Evolutionary conservation across 2,329 filamentous ascomycete species (phyloP).

Genomic region (Calonectria ilicicola): DNA sequence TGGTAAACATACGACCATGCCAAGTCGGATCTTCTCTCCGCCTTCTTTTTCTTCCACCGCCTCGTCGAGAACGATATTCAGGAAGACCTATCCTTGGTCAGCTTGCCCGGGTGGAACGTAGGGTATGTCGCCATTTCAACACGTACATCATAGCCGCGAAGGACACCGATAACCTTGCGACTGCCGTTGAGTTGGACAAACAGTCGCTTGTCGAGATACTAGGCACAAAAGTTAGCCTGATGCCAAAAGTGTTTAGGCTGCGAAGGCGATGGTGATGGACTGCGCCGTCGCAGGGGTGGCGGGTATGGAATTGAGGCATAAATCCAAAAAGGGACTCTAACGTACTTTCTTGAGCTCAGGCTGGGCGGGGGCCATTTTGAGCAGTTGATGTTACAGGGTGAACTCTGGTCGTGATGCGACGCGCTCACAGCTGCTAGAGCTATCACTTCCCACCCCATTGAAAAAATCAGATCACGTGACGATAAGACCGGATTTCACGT

Average conservation of each 20-base stretch:
- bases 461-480: slow-evolving; percentile 57
- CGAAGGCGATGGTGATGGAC: background rate
- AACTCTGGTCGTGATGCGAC: slow-evolving; percentile 41
- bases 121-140: background rate
- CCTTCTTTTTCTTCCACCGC: slow-evolving; percentile 94
- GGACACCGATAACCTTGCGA: slow-evolving; percentile 93
- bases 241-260: background rate
- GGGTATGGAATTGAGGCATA: background rate
- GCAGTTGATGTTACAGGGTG: slow-evolving; percentile 41
- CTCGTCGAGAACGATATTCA: slow-evolving; percentile 98
- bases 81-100: slow-evolving; percentile 77
- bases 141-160: slow-evolving; percentile 95
- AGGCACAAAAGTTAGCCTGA: slow-evolving; percentile 42
- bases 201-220: slow-evolving; percentile 99
- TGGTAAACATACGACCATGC: slow-evolving; percentile 82
- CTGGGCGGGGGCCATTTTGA: slow-evolving; percentile 96
- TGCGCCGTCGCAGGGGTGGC: background rate
- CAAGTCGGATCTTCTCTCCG: slow-evolving; percentile 89
- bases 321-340: background rate
- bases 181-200: slow-evolving; percentile 98
- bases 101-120: background rate
- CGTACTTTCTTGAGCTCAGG: slow-evolving; percentile 97
- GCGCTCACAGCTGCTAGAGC: slow-evolving; percentile 43
- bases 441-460: slow-evolving; percentile 36
- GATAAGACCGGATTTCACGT: slow-evolving; percentile 58